Evolutionary conservation across 495 filamentous ascomycete species (phyloP).

Genomic region (Tetracladium setigerum): DNA sequence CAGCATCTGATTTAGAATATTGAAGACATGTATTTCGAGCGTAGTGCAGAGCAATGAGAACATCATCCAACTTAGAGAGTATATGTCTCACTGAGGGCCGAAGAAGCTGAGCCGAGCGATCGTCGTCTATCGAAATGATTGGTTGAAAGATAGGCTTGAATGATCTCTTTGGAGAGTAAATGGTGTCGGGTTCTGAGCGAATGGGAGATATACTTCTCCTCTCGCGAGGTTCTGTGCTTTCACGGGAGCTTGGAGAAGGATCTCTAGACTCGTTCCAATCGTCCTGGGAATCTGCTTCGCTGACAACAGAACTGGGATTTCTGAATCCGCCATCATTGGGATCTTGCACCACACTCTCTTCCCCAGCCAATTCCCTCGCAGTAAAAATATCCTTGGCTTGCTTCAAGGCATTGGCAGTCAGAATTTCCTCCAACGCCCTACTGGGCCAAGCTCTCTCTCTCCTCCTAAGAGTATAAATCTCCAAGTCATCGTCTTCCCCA

Average conservation of each 20-base stretch:
- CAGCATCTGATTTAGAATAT: conserved; percentile 24
- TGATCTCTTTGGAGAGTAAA: not conserved
- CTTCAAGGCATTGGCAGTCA: conserved; percentile 54
- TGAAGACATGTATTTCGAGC: conserved; percentile 38
- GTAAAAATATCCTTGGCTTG: conserved; percentile 57
- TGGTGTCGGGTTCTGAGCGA: too few relatives aligned
- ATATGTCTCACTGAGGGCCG: conserved; percentile 58
- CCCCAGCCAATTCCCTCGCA: conserved; percentile 25
- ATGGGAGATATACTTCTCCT: too few relatives aligned
- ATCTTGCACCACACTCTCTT: not conserved
- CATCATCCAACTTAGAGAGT: conserved; percentile 53
- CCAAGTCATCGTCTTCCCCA: conserved; percentile 34
- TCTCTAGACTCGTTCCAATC: too few relatives aligned
- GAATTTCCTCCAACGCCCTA: conserved; percentile 53
- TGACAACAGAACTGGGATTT: too few relatives aligned
- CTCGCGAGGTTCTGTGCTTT: too few relatives aligned
- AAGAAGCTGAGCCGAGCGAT: conserved; percentile 49
- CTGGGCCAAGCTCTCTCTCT: conserved; percentile 40
- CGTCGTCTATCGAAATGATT: conserved; percentile 52
- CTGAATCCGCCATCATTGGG: too few relatives aligned
- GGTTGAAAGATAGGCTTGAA: conserved; percentile 23
- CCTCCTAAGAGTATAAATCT: conserved; percentile 37
- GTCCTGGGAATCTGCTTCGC: too few relatives aligned
- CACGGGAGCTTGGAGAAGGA: too few relatives aligned
- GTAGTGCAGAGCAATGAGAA: conserved; percentile 61